A percentile compares a stretch with the other conserved stretches of the same genome.
phyloP scores from a whole-genome alignment of 768 basidiomycete species.

The Rhodotorula graminis region DNA sequence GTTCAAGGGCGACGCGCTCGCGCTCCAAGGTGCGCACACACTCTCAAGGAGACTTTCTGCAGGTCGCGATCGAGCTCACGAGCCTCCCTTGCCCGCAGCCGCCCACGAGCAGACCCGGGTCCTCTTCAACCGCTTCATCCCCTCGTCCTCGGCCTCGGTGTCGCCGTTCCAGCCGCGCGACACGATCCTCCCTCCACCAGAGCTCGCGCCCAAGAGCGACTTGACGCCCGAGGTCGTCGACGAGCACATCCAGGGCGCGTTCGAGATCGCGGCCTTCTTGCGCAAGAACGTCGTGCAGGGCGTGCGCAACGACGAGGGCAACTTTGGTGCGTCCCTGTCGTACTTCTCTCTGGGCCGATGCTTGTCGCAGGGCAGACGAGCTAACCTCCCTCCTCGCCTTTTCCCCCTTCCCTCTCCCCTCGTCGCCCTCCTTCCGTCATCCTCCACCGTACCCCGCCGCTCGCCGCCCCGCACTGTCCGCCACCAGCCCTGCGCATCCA shows the following conservation, averaged over 20 bases:
- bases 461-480: background rate
- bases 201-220: conserved; percentile 4
- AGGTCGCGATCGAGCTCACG: background rate
- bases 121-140: conserved; percentile 37
- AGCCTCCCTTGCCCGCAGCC: background rate
- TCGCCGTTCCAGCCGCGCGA: conserved; percentile 14
- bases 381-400: background rate
- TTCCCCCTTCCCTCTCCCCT: conserved; percentile 2
- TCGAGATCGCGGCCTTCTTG: conserved; percentile 68
- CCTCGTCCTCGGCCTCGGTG: conserved; percentile 19
- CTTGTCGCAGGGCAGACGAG: too few relatives aligned
- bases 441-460: background rate
- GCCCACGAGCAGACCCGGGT: conserved; percentile 36
- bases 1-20: conserved; percentile 34
- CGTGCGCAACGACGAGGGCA: conserved; percentile 50
- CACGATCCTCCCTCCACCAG: background rate
- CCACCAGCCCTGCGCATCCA: conserved; percentile 25
- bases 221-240: conserved; percentile 41
- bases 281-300: conserved; percentile 84
- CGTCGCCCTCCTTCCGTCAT: background rate
- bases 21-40: conserved; percentile 16
- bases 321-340: conserved; percentile 22
- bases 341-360: background rate
- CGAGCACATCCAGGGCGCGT: conserved; percentile 58
- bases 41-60: background rate